Percentiles rank a stretch among this genome's conserved stretches.
These are phyloP conservation scores for Hypoxylon sp. DNA, from an alignment of 2,329 filamentous ascomycete genomes.

Conservation along the genomic window DNA sequence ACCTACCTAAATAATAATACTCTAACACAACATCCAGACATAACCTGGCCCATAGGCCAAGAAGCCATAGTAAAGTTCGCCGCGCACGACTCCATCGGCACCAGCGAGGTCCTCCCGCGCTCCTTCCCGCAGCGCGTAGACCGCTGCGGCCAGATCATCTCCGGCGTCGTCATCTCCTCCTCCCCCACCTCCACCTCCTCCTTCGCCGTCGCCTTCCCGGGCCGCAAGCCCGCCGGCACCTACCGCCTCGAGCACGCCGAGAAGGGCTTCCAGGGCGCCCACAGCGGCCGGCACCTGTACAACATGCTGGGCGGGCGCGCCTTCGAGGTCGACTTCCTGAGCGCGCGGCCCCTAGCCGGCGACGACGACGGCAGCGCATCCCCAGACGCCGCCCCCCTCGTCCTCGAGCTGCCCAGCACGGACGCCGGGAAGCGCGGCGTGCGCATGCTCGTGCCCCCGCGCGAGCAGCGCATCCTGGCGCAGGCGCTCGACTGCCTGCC, in stretches of 20 bases:
- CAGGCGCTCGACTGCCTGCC: constrained; percentile 50
- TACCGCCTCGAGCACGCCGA: constrained; percentile 43
- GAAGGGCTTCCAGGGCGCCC: constrained; percentile 50
- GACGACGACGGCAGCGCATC: not conserved
- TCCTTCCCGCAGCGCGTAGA: constrained; percentile 47
- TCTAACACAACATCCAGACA: constrained; percentile 30
- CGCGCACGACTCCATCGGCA: constrained; percentile 48
- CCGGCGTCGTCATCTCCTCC: constrained; percentile 41
- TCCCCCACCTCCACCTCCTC: constrained; percentile 24
- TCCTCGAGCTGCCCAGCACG: constrained; percentile 43
- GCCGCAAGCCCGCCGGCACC: constrained; percentile 42
- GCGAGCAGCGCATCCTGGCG: constrained; percentile 42
- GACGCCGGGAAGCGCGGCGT: constrained; percentile 28
- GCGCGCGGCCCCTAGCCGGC: constrained; percentile 19
- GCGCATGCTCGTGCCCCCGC: constrained; percentile 34
- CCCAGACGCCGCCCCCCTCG: not conserved
- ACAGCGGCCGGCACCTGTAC: constrained; percentile 50
- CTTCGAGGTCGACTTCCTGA: constrained; percentile 52
- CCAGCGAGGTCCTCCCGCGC: constrained; percentile 45
- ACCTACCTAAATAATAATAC: not conserved
- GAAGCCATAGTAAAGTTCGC: constrained; percentile 48
- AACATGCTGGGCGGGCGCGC: constrained; percentile 52
- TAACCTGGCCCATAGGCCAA: constrained; percentile 52
- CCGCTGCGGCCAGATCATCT: constrained; percentile 48
- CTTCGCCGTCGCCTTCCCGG: constrained; percentile 47